Base-by-base conservation (phyloP, 805 yeast species). In the Starmerella tilneyi region DNA sequence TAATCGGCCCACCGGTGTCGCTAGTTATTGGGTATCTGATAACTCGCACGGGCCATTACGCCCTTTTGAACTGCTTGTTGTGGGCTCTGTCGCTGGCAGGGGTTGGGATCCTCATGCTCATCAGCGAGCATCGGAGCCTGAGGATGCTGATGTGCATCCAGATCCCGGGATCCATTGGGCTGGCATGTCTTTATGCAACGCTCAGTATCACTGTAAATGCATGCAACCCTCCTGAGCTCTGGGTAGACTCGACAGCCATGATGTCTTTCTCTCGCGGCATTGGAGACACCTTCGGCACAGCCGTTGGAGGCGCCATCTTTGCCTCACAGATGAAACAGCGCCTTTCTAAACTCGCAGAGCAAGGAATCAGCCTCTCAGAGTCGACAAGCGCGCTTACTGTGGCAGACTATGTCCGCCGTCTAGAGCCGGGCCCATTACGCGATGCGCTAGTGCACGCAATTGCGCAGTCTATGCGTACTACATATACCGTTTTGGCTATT, bases 181-280 rank as follows among this genome's bases (percentile, higher is more conserved):
- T 67, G 43, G 79, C 78, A 3, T 30, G 69, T 3, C 63, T 63
- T 44, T 64, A 73, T 57, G 74, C 74, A 48, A 62, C 74, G 4
- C 47, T 58, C 21, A 53, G 54, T 43, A 44, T 53, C 29, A 48
- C 60, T 1, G 61, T 57, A 8, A 53, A 58, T 40, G 63, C 64
- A 3, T 49, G 62, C 5, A 56, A 56, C 40, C 54, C 52, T 9
- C 56, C 56, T n/a, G 46, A 49, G 13, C 45, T 55, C 20, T 54
- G 58, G 53, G 49, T 60, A 2, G 56, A 55, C 35, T 58, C 63
- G 1, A 60, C 64, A 2, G 55, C 63, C 1, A 51, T 59, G 51
- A 48, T 60, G 48, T 54, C 60, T 19, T 59, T 61, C 45, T 43
- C 53, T 32, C 47, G 64, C 30, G 49, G 48, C 11, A 35, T 59